Conservation (phyloP, 805 yeast species). For the Kazachstania taianensis region DNA sequence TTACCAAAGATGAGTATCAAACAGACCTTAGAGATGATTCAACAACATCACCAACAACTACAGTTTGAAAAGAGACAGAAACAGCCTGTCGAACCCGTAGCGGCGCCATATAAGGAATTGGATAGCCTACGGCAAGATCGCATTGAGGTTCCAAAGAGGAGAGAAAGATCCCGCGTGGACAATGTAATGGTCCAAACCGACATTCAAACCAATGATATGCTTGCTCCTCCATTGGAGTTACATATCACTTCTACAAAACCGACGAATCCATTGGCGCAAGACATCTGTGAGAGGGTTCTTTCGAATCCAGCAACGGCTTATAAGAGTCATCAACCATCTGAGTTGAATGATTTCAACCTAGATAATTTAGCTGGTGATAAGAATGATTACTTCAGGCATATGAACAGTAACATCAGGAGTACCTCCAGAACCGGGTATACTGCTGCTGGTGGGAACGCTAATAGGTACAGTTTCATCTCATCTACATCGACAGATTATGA, state of each 20-base stretch:
- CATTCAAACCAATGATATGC: background rate
- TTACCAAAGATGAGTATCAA: conserved; percentile 8
- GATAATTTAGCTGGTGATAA: conserved; percentile 6
- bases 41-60: conserved; percentile 6
- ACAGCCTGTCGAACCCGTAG: background rate
- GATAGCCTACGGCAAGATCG: too few species aligned
- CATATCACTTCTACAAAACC: conserved; percentile 7
- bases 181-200: background rate
- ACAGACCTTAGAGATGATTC: conserved; percentile 16
- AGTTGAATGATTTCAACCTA: conserved; percentile 3
- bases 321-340: too few species aligned
- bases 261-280: conserved; percentile 6
- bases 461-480: conserved; percentile 27
- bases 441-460: conserved; percentile 11
- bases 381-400: conserved; percentile 7
- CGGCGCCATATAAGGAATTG: too few species aligned
- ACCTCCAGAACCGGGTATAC: too few species aligned
- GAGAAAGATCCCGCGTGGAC: background rate
- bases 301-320: too few species aligned
- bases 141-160: background rate
- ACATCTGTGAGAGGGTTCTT: background rate
- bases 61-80: background rate
- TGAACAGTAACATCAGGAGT: conserved; percentile 1
- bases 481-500: conserved; percentile 26
- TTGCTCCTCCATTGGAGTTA: background rate